These are phyloP conservation scores for Clarireedia hainanense DNA, from an alignment of 2,329 filamentous ascomycete genomes.

Conservation along the genomic window DNA sequence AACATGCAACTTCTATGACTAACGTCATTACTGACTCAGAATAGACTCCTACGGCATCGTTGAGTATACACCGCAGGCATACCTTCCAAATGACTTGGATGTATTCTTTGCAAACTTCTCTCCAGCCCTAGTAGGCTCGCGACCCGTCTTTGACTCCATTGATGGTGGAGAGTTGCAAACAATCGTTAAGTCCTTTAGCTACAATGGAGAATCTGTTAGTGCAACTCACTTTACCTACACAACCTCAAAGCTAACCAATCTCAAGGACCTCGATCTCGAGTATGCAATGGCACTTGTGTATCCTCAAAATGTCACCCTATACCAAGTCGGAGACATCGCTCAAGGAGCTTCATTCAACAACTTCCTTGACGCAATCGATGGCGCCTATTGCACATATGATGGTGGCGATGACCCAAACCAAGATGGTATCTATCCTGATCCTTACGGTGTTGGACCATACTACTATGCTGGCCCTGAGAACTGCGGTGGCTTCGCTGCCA, in stretches of 20 bases:
- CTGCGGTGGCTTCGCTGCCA: slow-evolving; percentile 38
- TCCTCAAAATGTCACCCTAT: slow-evolving; percentile 39
- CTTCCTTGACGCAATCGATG: slow-evolving; percentile 34
- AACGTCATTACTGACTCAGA: too few relatives aligned
- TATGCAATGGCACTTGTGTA: slow-evolving; percentile 46
- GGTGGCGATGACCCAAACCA: slow-evolving; percentile 32
- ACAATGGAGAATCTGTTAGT: slow-evolving; percentile 38
- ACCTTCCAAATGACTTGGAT: slow-evolving; percentile 41
- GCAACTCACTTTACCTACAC: not conserved
- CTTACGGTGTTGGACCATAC: slow-evolving; percentile 9
- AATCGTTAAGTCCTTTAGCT: slow-evolving; percentile 29
- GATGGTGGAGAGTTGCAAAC: slow-evolving; percentile 40
- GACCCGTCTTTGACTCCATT: slow-evolving; percentile 39
- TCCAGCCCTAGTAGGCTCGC: slow-evolving; percentile 35
- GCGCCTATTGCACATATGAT: slow-evolving; percentile 31
- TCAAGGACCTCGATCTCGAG: slow-evolving; percentile 42
- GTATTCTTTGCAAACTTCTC: slow-evolving; percentile 39
- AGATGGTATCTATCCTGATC: slow-evolving; percentile 31
- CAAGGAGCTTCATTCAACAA: slow-evolving; percentile 15
- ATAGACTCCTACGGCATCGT: slow-evolving; percentile 43
- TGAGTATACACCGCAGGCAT: slow-evolving; percentile 40
- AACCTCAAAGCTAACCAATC: not conserved
- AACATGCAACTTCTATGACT: not conserved
- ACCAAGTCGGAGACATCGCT: slow-evolving; percentile 28
- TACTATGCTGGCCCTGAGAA: slow-evolving; percentile 33